phyloP scores from a whole-genome alignment of 2,329 filamentous ascomycete genomes.

The Hymenoscyphus fructigenus region DNA sequence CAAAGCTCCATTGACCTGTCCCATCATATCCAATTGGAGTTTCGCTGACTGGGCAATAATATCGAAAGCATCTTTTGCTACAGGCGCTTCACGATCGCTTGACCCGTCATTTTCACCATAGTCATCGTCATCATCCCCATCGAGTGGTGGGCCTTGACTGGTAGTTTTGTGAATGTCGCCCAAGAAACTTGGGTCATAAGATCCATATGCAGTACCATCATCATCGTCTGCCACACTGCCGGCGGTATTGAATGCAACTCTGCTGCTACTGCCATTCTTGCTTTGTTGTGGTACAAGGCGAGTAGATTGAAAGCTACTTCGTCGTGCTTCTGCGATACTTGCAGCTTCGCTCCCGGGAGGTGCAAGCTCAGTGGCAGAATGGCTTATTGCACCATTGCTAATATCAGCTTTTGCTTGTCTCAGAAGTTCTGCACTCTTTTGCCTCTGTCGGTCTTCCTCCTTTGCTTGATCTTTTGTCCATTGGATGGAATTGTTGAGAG shows the following conservation, averaged over 20 bases:
- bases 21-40: constrained; percentile 86
- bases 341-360: constrained; percentile 24
- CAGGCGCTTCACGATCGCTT: constrained; percentile 73
- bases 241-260: constrained; percentile 35
- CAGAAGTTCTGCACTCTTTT: constrained; percentile 71
- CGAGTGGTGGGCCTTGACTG: constrained; percentile 25
- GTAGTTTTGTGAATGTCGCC: constrained; percentile 36
- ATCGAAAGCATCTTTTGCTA: constrained; percentile 89
- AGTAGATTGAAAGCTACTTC: constrained; percentile 44
- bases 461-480: constrained; percentile 97
- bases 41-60: constrained; percentile 96
- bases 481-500: constrained; percentile 96
- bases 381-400: constrained; percentile 40
- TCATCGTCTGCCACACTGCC: constrained; percentile 50
- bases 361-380: constrained; percentile 22
- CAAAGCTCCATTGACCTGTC: constrained; percentile 80
- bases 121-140: constrained; percentile 59
- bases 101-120: constrained; percentile 80
- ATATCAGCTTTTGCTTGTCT: constrained; percentile 79
- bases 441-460: constrained; percentile 78
- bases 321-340: constrained; percentile 40
- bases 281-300: constrained; percentile 28
- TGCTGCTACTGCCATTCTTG: constrained; percentile 25
- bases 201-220: constrained; percentile 50
- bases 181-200: constrained; percentile 55